phyloP scores from a whole-genome alignment of 495 filamentous ascomycete genomes.

The Cetradonia linearis region DNA sequence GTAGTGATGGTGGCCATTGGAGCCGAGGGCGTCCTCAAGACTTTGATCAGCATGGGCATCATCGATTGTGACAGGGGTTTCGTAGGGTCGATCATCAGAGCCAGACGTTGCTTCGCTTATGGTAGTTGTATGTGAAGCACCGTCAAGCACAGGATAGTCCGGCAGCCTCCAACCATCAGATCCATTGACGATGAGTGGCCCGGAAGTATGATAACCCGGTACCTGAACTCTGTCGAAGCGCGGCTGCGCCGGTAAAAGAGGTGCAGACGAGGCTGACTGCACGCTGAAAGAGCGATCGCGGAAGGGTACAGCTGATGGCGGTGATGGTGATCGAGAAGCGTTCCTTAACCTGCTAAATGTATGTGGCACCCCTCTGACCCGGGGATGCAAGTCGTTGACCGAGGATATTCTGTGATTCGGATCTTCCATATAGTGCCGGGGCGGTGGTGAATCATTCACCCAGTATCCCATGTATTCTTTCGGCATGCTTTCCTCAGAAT shows the following conservation, averaged over 20 bases:
- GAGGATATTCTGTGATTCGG: constrained; percentile 38
- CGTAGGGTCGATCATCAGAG: constrained; percentile 28
- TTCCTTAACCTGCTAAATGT: constrained; percentile 34
- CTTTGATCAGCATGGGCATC: constrained; percentile 21
- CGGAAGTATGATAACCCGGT: constrained; percentile 21
- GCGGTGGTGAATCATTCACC: constrained; percentile 46
- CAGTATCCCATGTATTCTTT: constrained; percentile 61
- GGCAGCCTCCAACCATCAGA: constrained; percentile 26
- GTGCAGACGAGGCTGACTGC: constrained; percentile 25
- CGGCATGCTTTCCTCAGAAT: constrained; percentile 36
- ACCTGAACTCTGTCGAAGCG: constrained; percentile 19
- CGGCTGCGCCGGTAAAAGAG: constrained; percentile 14
- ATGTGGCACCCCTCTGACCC: constrained; percentile 38
- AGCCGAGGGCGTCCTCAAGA: constrained; percentile 17
- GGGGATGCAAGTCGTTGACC: constrained; percentile 39
- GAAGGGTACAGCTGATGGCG: constrained; percentile 28
- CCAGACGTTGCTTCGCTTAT: constrained; percentile 22
- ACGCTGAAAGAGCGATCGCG: constrained; percentile 27
- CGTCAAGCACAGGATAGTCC: constrained; percentile 19
- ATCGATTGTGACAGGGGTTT: constrained; percentile 28
- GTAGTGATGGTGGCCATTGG: constrained; percentile 11
- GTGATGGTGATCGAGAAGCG: constrained; percentile 34
- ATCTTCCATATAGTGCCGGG: constrained; percentile 40
- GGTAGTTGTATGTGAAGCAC: constrained; percentile 15
- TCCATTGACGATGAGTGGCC: constrained; percentile 40